Percentiles rank a stretch among this genome's conserved stretches.
phyloP scores from a whole-genome alignment of 345 rosid species.

The Raphanus sativus region DNA sequence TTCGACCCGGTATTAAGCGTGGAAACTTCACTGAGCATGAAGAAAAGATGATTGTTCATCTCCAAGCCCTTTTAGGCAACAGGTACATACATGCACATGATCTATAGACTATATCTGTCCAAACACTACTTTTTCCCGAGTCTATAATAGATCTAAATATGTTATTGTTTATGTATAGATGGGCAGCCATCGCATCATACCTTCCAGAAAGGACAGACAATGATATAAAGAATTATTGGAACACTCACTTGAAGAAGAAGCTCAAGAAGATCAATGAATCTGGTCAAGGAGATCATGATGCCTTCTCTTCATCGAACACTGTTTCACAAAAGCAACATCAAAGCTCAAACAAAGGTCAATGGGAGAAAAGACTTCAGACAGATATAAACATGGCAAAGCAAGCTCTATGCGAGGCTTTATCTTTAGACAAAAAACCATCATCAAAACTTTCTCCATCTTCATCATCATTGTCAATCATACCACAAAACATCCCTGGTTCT shows the following conservation, averaged over 20 bases:
- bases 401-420: constrained; percentile 85
- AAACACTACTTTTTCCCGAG: not conserved
- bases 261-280: constrained; percentile 56
- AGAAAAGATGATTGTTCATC: constrained; percentile 92
- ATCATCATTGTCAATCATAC: constrained; percentile 19
- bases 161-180: constrained; percentile 47
- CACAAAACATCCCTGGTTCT: constrained; percentile 29
- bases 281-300: constrained; percentile 28
- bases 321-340: constrained; percentile 32
- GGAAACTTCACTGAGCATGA: constrained; percentile 92
- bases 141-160: constrained; percentile 22
- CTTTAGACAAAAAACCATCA: constrained; percentile 51
- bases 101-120: not conserved
- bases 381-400: constrained; percentile 83
- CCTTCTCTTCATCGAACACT: constrained; percentile 27
- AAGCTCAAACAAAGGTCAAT: constrained; percentile 64
- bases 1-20: constrained; percentile 90
- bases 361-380: constrained; percentile 93
- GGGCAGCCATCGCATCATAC: constrained; percentile 99
- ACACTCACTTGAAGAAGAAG: constrained; percentile 91
- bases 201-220: constrained; percentile 97
- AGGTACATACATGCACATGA: constrained; percentile 50
- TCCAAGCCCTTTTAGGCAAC: constrained; percentile 96
- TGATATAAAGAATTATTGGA: constrained; percentile 95
- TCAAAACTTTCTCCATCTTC: constrained; percentile 23